Evolutionary conservation across 257 asterid genomes (phyloP).

Genomic region (Agastache rugosa): DNA sequence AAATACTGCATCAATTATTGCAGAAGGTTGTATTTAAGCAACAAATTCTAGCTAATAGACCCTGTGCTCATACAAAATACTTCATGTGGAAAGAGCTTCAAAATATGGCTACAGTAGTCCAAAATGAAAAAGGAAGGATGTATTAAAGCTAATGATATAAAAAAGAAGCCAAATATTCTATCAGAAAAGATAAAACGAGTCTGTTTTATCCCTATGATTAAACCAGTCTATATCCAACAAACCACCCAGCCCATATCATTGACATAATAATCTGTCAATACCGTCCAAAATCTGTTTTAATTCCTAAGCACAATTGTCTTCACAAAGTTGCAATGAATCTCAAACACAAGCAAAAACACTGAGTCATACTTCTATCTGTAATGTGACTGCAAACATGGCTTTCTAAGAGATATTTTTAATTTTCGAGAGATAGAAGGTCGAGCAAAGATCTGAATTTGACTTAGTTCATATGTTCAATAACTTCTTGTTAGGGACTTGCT

Average conservation of each 20-base stretch:
- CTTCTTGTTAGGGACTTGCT: not conserved
- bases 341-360: not conserved
- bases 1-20: slow-evolving; percentile 4
- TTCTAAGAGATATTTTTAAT: not conserved
- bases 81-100: not conserved
- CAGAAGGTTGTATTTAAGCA: not conserved
- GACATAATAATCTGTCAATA: not conserved
- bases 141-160: not conserved
- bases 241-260: not conserved
- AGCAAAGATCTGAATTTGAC: not conserved
- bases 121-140: not conserved
- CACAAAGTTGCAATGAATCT: not conserved
- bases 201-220: not conserved
- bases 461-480: not conserved
- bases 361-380: too few relatives aligned
- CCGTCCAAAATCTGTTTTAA: not conserved
- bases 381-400: not conserved
- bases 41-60: not conserved
- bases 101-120: not conserved
- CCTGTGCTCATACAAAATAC: not conserved
- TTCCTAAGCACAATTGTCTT: not conserved
- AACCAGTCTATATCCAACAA: not conserved
- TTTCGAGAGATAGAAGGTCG: not conserved
- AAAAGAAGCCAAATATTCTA: not conserved
- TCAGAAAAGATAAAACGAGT: slow-evolving; percentile 7